Base-by-base conservation (phyloP, 495 filamentous ascomycete species). In the Neurospora sp. region DNA sequence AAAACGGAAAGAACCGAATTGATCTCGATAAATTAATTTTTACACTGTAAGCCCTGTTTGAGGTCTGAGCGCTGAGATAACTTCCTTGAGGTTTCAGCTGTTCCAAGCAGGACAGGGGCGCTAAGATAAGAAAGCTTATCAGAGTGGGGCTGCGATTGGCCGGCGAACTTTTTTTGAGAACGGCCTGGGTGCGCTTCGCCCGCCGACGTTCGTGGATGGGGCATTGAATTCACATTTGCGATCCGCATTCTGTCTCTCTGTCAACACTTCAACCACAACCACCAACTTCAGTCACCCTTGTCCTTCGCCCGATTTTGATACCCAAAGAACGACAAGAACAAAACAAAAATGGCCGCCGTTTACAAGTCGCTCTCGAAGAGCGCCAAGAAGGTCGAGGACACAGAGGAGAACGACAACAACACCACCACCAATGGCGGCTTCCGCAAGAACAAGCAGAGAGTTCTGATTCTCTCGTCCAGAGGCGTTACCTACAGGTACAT, bases 331-430 rank as follows among this genome's bases (percentile, higher is more conserved):
- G 31, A 62, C 35, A 54, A 41, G 54, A 72, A 71, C 20, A 42
- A 69, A 39, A 72, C 71, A 76, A 87, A 81, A 73, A 99, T 99
- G 96, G 93, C 95, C 23, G 87, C 95, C 27, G 96, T 97, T 66
- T 99, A 97, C 87, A 97, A 97, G 81, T 90, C 94, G 6, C 79
- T 99, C 11, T 95, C 94, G 2, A 94, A 94, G 70, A 82, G 85
- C 78, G 87, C 85, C 79, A 82, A 85, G 20, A 77, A 80, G 78
- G 71, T 69, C 37, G 73, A 74, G 23, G 71, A 73, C 54, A 75
- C 77, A 5, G 79, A 83, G 70, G 76, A 76, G 76, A 86, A 81
- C 80, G 75, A 77, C 20, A 62, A 62, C 54, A 18, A 66, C 54
- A 66, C 23, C 35, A 66, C 23, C 35, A 76, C 76, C 31, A 83